These are phyloP conservation scores for Fusarium sp. DNA, from an alignment of 2,329 filamentous ascomycete genomes.

Conservation along the genomic window DNA sequence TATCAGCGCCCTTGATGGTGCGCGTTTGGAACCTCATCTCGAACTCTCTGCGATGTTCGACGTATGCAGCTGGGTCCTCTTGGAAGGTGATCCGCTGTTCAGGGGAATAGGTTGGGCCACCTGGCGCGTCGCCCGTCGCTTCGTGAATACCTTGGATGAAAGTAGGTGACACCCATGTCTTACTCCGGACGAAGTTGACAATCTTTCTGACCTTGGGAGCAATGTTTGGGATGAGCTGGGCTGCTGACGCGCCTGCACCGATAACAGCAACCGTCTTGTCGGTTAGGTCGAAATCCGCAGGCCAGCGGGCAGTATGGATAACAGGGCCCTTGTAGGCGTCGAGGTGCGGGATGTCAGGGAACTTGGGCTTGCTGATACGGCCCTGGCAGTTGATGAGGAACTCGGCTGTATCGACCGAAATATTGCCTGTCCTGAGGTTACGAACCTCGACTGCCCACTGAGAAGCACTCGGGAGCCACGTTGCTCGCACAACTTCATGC, in stretches of 20 bases:
- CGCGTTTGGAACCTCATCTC: not conserved
- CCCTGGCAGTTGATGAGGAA: constrained; percentile 4
- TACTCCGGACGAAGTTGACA: not conserved
- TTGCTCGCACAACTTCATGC: not conserved
- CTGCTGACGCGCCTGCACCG: not conserved
- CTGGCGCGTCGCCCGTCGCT: not conserved
- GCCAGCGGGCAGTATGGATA: not conserved
- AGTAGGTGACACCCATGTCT: constrained; percentile 1
- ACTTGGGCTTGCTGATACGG: constrained; percentile 4
- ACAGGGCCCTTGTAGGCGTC: not conserved
- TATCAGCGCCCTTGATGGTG: not conserved
- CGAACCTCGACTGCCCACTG: not conserved
- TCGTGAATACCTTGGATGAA: not conserved
- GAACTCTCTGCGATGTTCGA: not conserved
- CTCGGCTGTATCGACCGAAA: not conserved
- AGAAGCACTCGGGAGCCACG: not conserved
- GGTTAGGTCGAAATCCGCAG: not conserved
- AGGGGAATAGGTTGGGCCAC: not conserved
- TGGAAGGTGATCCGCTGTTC: not conserved
- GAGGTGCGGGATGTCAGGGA: not conserved
- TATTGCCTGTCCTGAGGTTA: not conserved
- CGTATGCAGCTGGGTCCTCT: not conserved
- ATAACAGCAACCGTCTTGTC: not conserved
- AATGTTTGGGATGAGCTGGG: not conserved
- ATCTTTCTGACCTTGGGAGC: not conserved